A percentile compares a stretch with the other conserved stretches of the same genome.
Conservation (phyloP, 805 yeast species). For the Zygosaccharomyces lentus region DNA sequence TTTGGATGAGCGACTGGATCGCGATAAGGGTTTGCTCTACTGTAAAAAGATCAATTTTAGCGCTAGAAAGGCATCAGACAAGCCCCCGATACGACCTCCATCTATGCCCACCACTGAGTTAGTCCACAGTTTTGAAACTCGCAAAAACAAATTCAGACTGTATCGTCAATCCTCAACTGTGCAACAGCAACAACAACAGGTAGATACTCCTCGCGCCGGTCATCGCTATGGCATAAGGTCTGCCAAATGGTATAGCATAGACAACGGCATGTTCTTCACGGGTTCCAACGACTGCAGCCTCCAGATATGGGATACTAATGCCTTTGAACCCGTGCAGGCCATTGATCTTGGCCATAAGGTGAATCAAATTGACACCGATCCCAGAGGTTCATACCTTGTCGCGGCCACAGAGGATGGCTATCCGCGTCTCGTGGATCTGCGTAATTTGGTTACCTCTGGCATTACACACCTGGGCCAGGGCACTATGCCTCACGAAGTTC, state of each 20-base stretch:
- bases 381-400: constrained; percentile 50
- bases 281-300: constrained; percentile 76
- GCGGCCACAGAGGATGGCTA: constrained; percentile 68
- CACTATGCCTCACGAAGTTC: constrained; percentile 38
- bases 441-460: constrained; percentile 66
- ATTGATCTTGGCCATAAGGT: constrained; percentile 61
- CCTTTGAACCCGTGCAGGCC: constrained; percentile 59
- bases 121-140: constrained; percentile 24
- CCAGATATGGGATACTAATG: constrained; percentile 75
- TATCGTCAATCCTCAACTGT: constrained; percentile 19
- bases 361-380: constrained; percentile 56
- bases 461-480: constrained; percentile 65
- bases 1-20: constrained; percentile 21
- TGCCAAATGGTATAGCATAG: constrained; percentile 84
- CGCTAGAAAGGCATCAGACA: constrained; percentile 6
- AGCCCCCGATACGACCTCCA: neutral
- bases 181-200: neutral
- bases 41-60: constrained; percentile 28
- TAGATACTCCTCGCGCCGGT: constrained; percentile 12
- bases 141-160: constrained; percentile 20
- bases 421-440: constrained; percentile 65
- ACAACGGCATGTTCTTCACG: constrained; percentile 78
- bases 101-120: constrained; percentile 8
- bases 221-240: constrained; percentile 74
- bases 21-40: constrained; percentile 22